phyloP scores from a whole-genome alignment of 2,329 filamentous ascomycete species.

The Thielaviopsis musarum region DNA sequence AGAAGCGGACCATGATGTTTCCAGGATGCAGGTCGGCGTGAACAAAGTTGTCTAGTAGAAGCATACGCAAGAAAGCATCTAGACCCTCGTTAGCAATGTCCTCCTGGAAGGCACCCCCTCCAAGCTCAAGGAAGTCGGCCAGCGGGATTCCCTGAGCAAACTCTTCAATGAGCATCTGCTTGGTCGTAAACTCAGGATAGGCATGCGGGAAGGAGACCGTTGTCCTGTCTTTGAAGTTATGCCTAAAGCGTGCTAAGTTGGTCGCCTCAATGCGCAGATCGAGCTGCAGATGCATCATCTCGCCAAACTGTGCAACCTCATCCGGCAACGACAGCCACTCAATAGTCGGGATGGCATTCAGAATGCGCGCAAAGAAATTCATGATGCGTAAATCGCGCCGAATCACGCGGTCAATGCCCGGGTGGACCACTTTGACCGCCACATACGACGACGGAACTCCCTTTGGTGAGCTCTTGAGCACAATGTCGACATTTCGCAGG shows the following conservation, averaged over 20 bases:
- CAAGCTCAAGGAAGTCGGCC: constrained; percentile 76
- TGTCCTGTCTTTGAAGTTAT: constrained; percentile 73
- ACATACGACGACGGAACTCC: constrained; percentile 83
- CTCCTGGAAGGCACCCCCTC: constrained; percentile 80
- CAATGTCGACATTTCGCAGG: constrained; percentile 63
- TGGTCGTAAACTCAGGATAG: constrained; percentile 80
- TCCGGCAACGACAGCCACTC: constrained; percentile 95
- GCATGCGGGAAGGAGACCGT: constrained; percentile 97
- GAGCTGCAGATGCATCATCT: constrained; percentile 97
- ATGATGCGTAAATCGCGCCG: constrained; percentile 88
- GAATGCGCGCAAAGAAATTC: constrained; percentile 68
- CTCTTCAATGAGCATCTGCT: constrained; percentile 85
- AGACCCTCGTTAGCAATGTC: constrained; percentile 92
- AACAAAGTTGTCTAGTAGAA: constrained; percentile 93
- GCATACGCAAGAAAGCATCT: constrained; percentile 90
- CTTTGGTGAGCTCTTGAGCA: constrained; percentile 73
- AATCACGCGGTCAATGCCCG: constrained; percentile 75
- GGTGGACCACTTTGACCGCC: constrained; percentile 90
- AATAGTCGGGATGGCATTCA: constrained; percentile 83
- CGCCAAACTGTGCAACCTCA: constrained; percentile 82
- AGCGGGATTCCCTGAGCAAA: constrained; percentile 90
- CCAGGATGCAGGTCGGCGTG: constrained; percentile 93
- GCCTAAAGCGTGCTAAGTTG: constrained; percentile 74
- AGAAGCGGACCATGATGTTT: constrained; percentile 99
- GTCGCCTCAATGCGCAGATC: constrained; percentile 89